phyloP scores from a whole-genome alignment of 2,329 filamentous ascomycete species.

The Scopulariopsis brevicaulis region DNA sequence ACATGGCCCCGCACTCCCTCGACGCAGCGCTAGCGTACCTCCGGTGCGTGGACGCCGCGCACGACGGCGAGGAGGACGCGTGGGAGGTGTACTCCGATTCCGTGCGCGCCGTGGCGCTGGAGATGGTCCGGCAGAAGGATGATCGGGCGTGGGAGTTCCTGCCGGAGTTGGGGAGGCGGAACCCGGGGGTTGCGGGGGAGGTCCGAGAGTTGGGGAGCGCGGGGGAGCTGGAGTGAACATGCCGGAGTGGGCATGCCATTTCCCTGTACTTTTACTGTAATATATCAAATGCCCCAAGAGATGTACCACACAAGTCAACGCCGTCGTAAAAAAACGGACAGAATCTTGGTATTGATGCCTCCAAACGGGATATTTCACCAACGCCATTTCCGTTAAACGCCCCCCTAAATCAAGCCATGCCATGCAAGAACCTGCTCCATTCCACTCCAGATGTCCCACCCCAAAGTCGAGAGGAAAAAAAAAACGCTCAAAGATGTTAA shows the following conservation, averaged over 20 bases:
- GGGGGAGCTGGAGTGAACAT: background rate
- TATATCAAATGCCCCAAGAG: background rate
- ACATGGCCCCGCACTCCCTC: background rate
- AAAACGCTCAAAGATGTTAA: background rate
- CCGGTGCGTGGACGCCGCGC: conserved; percentile 1
- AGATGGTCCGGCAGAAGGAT: conserved; percentile 1
- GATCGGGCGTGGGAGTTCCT: conserved; percentile 1
- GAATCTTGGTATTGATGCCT: too few relatives aligned
- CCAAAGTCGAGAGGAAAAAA: background rate
- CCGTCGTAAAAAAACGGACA: too few relatives aligned
- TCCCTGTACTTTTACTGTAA: background rate
- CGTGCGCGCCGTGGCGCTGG: conserved; percentile 2
- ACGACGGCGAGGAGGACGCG: background rate
- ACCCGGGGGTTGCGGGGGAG: background rate
- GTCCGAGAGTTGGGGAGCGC: background rate
- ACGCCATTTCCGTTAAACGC: too few relatives aligned
- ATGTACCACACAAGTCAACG: background rate
- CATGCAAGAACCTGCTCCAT: background rate
- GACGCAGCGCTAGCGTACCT: conserved; percentile 3
- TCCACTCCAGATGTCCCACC: too few relatives aligned
- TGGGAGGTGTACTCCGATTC: background rate
- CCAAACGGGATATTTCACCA: too few relatives aligned
- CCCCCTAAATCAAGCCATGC: background rate
- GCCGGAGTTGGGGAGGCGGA: background rate
- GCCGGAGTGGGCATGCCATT: too few relatives aligned